These are phyloP conservation scores for Ophiostoma himal-ulmi DNA, from an alignment of 2,329 filamentous ascomycete species.

Conservation along the genomic window DNA sequence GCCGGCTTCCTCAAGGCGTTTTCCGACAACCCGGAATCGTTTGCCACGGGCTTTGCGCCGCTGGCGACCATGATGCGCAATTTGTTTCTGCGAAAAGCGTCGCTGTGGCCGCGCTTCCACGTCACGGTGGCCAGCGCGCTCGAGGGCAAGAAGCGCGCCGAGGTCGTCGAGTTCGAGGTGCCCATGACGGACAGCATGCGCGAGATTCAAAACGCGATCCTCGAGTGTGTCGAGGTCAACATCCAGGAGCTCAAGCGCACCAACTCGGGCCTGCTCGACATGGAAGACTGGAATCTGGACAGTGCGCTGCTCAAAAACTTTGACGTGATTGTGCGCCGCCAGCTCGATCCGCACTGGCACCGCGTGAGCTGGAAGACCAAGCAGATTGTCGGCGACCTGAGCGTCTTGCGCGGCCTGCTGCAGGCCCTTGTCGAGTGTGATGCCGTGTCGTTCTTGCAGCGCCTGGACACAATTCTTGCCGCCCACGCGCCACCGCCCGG, in stretches of 20 bases:
- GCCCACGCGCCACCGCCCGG: constrained; percentile 84
- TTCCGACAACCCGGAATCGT: constrained; percentile 86
- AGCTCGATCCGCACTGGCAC: constrained; percentile 96
- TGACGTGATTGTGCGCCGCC: constrained; percentile 77
- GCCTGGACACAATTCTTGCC: constrained; percentile 88
- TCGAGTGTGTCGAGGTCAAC: constrained; percentile 93
- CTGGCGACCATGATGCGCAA: constrained; percentile 87
- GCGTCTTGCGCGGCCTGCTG: constrained; percentile 74
- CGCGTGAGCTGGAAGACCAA: constrained; percentile 90
- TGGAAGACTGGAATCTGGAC: constrained; percentile 95
- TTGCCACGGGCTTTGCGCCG: constrained; percentile 81
- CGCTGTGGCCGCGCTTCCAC: constrained; percentile 90
- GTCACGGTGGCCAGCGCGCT: constrained; percentile 81
- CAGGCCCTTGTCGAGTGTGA: constrained; percentile 80
- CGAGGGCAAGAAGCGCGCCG: constrained; percentile 86
- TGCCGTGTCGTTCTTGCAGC: constrained; percentile 83
- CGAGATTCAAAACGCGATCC: constrained; percentile 85
- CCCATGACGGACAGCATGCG: constrained; percentile 93
- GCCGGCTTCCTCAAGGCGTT: constrained; percentile 91
- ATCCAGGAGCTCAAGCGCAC: constrained; percentile 89
- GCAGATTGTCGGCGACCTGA: constrained; percentile 87
- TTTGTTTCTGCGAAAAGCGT: constrained; percentile 80
- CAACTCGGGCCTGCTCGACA: constrained; percentile 74
- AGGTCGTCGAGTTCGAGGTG: constrained; percentile 94
- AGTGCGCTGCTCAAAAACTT: constrained; percentile 90